Evolutionary conservation across 441 rosid species (phyloP).

Genomic region (Pelargonium myrrhifolium): DNA sequence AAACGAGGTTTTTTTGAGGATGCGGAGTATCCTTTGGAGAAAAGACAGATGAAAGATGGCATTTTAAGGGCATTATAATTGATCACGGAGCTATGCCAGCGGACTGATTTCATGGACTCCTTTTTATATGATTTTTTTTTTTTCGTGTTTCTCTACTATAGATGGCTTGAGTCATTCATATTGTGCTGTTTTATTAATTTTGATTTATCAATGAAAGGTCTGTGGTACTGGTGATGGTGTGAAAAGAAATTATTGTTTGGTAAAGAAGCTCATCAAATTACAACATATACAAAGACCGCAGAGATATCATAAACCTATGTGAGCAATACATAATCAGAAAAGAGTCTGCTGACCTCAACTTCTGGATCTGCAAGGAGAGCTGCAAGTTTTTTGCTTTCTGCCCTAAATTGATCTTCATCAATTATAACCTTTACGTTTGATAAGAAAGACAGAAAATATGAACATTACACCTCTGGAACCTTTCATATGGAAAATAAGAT

Average conservation of each 20-base stretch:
- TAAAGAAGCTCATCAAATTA: background rate
- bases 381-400: conserved; percentile 67
- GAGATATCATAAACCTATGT: background rate
- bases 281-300: background rate
- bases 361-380: conserved; percentile 97
- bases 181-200: background rate
- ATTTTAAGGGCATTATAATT: too few species aligned
- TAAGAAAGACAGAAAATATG: conserved; percentile 11
- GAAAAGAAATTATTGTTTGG: conserved; percentile 1
- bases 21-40: too few species aligned
- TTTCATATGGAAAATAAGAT: conserved; percentile 17
- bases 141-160: background rate
- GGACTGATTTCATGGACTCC: background rate
- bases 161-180: background rate
- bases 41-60: too few species aligned
- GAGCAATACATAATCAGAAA: background rate
- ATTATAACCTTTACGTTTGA: conserved; percentile 34
- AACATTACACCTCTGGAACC: conserved; percentile 8
- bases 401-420: conserved; percentile 68
- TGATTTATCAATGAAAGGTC: background rate
- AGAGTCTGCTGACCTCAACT: conserved; percentile 63
- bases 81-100: too few species aligned
- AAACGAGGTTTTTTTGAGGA: background rate
- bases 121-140: background rate
- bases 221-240: background rate